Conservation (phyloP, 2,329 filamentous ascomycete species). For the Nothophoma quercina region DNA sequence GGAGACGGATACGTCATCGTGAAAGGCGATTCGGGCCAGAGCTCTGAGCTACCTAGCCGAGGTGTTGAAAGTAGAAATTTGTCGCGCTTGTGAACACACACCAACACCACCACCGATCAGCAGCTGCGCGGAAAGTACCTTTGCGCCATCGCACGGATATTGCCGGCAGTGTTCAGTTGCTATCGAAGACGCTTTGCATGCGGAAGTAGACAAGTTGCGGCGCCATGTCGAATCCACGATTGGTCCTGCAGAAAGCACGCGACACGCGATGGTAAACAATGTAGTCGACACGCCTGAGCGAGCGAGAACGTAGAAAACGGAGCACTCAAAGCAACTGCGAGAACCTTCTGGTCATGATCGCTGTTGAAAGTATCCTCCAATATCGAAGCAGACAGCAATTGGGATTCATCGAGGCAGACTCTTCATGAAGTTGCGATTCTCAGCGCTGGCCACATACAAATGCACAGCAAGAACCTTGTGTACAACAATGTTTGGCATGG, state of each 20-base stretch:
- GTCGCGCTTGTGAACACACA: constrained; percentile 26
- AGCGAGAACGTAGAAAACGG: constrained; percentile 16
- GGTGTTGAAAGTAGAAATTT: constrained; percentile 13
- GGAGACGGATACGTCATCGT: constrained; percentile 36
- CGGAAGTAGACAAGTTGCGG: not conserved
- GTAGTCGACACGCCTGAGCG: not conserved
- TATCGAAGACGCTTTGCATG: not conserved
- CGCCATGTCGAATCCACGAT: not conserved
- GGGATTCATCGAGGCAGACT: constrained; percentile 26
- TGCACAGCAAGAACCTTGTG: not conserved
- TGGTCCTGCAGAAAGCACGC: not conserved
- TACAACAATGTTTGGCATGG: too few relatives aligned
- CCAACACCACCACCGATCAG: not conserved
- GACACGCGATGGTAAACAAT: not conserved
- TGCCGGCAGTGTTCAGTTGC: not conserved
- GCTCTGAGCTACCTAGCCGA: constrained; percentile 26
- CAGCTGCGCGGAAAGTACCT: not conserved
- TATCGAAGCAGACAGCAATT: constrained; percentile 19
- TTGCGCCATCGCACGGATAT: not conserved
- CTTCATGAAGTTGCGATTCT: constrained; percentile 24
- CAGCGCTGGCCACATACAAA: constrained; percentile 24
- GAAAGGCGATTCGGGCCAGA: constrained; percentile 17
- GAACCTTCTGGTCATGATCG: constrained; percentile 36
- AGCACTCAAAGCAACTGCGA: constrained; percentile 43
- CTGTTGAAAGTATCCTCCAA: constrained; percentile 44